Evolutionary conservation across 495 filamentous ascomycete species (phyloP).

Genomic region (Astrocystis sublimbata): DNA sequence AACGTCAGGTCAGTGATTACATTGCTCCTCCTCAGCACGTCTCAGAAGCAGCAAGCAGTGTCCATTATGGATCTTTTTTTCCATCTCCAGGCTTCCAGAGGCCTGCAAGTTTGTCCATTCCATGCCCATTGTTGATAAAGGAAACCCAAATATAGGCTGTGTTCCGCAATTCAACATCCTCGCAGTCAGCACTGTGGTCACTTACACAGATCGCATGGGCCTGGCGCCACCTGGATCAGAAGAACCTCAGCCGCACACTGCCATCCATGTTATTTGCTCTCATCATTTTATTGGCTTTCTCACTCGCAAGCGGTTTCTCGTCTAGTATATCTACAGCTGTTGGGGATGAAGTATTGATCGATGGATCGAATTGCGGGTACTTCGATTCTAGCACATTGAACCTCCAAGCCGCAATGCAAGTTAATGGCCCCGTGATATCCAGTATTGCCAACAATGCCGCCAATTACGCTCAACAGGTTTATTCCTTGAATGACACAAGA

Average conservation of each 20-base stretch:
- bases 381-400: no score
- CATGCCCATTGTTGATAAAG: no score
- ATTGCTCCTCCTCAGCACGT: no score
- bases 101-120: no score
- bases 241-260: neutral
- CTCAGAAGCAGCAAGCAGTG: no score
- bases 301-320: neutral
- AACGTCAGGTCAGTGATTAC: no score
- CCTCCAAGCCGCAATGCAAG: no score
- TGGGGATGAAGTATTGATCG: conserved; percentile 2
- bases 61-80: no score
- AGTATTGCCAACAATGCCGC: neutral
- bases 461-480: neutral
- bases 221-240: neutral
- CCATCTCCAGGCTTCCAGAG: no score
- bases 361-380: no score
- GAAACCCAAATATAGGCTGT: no score
- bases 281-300: neutral
- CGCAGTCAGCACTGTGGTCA: conserved; percentile 4
- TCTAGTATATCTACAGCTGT: neutral
- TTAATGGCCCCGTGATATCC: neutral
- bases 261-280: neutral
- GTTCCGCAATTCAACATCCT: conserved; percentile 21
- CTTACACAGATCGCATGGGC: conserved; percentile 13
- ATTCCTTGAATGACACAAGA: neutral